These are phyloP conservation scores for Sporothrix variecibatus DNA, from an alignment of 2,329 filamentous ascomycete species.

Conservation along the genomic window DNA sequence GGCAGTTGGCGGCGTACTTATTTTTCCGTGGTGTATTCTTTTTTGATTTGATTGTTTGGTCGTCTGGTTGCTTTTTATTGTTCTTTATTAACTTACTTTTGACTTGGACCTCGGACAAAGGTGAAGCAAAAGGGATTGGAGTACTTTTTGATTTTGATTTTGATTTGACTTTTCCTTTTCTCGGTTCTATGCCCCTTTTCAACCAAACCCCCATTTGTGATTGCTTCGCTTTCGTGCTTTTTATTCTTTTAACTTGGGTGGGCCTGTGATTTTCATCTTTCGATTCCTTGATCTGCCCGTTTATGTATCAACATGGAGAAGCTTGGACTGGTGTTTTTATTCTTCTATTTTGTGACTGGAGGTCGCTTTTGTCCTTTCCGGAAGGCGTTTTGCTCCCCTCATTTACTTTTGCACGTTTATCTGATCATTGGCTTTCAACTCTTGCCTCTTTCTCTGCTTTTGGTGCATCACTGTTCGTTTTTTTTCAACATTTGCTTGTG, in stretches of 20 bases:
- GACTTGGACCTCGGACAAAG: constrained; percentile 8
- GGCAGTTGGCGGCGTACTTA: constrained; percentile 8
- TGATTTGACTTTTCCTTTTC: not conserved
- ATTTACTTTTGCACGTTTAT: not conserved
- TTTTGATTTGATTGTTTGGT: not conserved
- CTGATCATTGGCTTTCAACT: not conserved
- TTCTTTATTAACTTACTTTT: not conserved
- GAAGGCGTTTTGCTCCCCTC: not conserved
- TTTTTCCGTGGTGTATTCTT: not conserved
- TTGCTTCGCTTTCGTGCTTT: not conserved
- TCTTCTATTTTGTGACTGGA: not conserved
- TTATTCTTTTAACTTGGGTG: not conserved
- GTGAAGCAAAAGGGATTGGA: constrained; percentile 8
- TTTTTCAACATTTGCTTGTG: not conserved
- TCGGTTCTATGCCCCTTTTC: not conserved
- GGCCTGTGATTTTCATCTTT: not conserved
- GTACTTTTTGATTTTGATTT: not conserved
- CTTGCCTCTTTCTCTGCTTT: not conserved
- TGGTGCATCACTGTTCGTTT: not conserved
- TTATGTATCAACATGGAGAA: constrained; percentile 1
- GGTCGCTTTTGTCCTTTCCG: not conserved
- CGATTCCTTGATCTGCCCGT: not conserved
- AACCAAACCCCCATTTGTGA: not conserved
- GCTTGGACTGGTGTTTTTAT: not conserved
- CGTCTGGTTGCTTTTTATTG: not conserved